Evolutionary conservation across 352 stramenopile species (phyloP).

Genomic region (Globisporangium mamillatum): DNA sequence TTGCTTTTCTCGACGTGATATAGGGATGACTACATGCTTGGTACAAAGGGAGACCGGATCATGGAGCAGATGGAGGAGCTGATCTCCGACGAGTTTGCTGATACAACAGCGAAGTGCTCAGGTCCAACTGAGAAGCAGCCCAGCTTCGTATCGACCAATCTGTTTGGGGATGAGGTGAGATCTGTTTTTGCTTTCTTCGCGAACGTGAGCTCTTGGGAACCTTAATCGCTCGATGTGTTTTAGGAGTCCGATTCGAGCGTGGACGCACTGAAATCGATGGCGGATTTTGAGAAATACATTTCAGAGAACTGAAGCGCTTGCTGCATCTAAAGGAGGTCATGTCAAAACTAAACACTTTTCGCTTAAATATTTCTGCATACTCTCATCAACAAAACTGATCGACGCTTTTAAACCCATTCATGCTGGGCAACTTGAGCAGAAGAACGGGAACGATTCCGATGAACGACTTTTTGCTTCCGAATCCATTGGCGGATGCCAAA

Average conservation of each 20-base stretch:
- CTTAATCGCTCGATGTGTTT: neutral
- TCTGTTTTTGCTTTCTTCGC: neutral
- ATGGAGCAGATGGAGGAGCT: slow-evolving; percentile 53
- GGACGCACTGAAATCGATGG: slow-evolving; percentile 25
- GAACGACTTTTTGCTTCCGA: slow-evolving; percentile 79
- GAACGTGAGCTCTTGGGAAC: neutral
- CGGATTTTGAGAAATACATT: slow-evolving; percentile 55
- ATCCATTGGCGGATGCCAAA: slow-evolving; percentile 84
- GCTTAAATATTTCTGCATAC: slow-evolving; percentile 12
- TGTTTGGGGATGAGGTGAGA: slow-evolving; percentile 7
- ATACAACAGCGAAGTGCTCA: neutral
- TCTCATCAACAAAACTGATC: neutral
- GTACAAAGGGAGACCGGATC: slow-evolving; percentile 36
- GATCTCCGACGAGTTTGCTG: slow-evolving; percentile 13
- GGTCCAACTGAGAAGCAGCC: neutral
- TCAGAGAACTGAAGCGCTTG: slow-evolving; percentile 29
- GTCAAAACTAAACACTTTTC: neutral
- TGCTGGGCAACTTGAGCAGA: slow-evolving; percentile 43
- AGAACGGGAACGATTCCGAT: slow-evolving; percentile 70
- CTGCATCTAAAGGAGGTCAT: neutral
- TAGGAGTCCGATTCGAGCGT: slow-evolving; percentile 3
- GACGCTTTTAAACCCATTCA: slow-evolving; percentile 62
- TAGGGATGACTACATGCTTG: slow-evolving; percentile 55
- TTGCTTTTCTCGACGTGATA: neutral
- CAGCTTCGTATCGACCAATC: neutral